Evolutionary conservation across 139 green algal species (phyloP), one percentile per base, ranked within the genome.

Genomic region (Volvox reticuliferus): DNA sequence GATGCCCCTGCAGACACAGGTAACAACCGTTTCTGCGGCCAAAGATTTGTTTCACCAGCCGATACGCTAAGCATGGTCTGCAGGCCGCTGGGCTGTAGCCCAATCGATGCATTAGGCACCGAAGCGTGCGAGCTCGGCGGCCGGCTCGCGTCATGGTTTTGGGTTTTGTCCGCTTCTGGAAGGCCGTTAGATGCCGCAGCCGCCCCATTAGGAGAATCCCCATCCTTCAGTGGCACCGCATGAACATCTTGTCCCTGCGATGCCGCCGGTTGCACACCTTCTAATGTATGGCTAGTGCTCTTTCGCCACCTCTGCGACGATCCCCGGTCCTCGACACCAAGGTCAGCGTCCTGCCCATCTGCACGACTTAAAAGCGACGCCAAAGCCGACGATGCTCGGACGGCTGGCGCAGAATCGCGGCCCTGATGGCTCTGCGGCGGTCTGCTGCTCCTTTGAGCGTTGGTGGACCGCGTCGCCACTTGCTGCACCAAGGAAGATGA

Each of bases 241-340:
- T 5, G 44, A 55, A 14, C 44, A 5, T 9, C 44, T 55, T 55
- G 44, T 55, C 44, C 44, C 9, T 55, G 44, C 44, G 5, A 55
- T 5, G 44, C 44, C 5, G 44, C 9, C 5, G 44, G 44, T 55
- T 55, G 44, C 44, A 73, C 65, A 73, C 21, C 65, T 73, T 24
- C 65, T 73, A 12, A 5, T 73, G 65, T 73, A 73, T 79, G 71
- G 71, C 71, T 79, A n/a, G 71, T 35, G 71, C 71, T 79, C 71
- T 79, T 79, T 1, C 71, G 71, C 71, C 71, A 79, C 21, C 71
- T n/a, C 71, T 79, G 71, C 71, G 71, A 35, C 28, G 71, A 79
- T 9, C 71, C 71, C 24, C 71, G 16, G 28, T 79, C 71, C 71
- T 79, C 71, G 22, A 36, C 71, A 55, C 36, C 33, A 18, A 33